phyloP scores from a whole-genome alignment of 352 stramenopile genomes.

The Peronosclerospora sorghi region DNA sequence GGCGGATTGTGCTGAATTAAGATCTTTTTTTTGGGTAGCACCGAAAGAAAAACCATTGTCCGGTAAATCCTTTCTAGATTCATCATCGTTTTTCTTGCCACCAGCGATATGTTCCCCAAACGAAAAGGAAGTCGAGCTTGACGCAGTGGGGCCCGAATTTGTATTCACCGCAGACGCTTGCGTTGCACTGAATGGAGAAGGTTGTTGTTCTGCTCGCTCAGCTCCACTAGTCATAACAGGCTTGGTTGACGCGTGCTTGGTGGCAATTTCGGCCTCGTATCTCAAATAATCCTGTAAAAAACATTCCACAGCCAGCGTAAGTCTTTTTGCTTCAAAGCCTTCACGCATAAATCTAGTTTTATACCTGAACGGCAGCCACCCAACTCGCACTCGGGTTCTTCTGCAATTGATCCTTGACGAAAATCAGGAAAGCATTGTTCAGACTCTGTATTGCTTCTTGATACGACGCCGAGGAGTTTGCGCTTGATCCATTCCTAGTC shows the following conservation, averaged over 20 bases:
- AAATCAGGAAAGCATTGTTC: conserved; percentile 73
- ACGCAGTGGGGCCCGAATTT: conserved; percentile 5
- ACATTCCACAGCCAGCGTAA: neutral
- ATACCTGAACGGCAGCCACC: conserved; percentile 45
- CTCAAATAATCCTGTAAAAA: conserved; percentile 58
- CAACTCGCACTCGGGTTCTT: conserved; percentile 63
- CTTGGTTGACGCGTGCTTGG: conserved; percentile 53
- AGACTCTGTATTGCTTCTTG: conserved; percentile 70
- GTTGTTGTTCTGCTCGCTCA: conserved; percentile 10
- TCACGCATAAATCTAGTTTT: too few relatives aligned
- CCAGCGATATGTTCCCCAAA: conserved; percentile 14
- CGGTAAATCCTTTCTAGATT: conserved; percentile 1
- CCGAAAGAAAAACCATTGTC: conserved; percentile 11
- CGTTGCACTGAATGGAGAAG: conserved; percentile 16
- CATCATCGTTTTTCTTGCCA: conserved; percentile 9
- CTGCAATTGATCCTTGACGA: conserved; percentile 51
- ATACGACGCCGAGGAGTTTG: conserved; percentile 23
- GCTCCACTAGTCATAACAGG: conserved; percentile 32
- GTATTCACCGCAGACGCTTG: conserved; percentile 5
- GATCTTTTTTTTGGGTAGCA: conserved; percentile 9
- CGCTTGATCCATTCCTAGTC: conserved; percentile 5
- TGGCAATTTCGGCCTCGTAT: conserved; percentile 45
- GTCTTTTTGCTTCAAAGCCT: too few relatives aligned
- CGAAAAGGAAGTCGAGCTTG: conserved; percentile 19
- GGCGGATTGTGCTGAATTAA: conserved; percentile 4